phyloP scores from a whole-genome alignment of 2,329 filamentous ascomycete genomes.

The Aspergillus quadrilineatus region DNA sequence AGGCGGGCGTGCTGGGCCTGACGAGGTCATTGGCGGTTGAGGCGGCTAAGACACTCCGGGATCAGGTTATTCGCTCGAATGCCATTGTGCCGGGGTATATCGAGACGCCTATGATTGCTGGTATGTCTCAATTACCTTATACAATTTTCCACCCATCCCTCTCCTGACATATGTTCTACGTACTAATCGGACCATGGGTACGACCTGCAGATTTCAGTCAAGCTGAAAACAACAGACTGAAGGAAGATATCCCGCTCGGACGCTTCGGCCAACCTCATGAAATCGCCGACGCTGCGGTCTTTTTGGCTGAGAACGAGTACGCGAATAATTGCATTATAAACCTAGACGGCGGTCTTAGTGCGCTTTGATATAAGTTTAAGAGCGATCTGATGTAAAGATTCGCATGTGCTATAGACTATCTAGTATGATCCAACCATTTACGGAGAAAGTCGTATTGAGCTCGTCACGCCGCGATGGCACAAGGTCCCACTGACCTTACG shows the following conservation, averaged over 20 bases:
- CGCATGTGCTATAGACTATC: background rate
- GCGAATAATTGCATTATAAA: constrained; percentile 86
- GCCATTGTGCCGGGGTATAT: constrained; percentile 81
- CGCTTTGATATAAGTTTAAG: constrained; percentile 45
- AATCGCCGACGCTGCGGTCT: constrained; percentile 77
- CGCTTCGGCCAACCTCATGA: constrained; percentile 69
- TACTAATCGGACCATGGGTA: background rate
- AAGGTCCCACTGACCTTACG: background rate
- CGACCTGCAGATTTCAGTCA: constrained; percentile 42
- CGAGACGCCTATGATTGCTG: constrained; percentile 73
- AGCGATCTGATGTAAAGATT: background rate
- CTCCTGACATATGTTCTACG: background rate
- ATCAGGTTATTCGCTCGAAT: constrained; percentile 69
- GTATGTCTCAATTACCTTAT: constrained; percentile 44
- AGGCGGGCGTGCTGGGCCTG: constrained; percentile 72
- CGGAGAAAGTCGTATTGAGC: background rate
- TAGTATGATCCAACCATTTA: background rate
- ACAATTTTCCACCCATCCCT: too few species aligned
- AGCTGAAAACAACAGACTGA: constrained; percentile 29
- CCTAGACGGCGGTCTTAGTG: constrained; percentile 80
- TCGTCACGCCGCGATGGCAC: background rate
- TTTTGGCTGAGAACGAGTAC: constrained; percentile 74
- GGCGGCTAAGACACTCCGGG: constrained; percentile 54
- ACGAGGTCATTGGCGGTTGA: constrained; percentile 39
- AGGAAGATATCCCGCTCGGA: constrained; percentile 59